phyloP scores from a whole-genome alignment of 192 early-diverging fungal species.

The Umbelopsis sp. region DNA sequence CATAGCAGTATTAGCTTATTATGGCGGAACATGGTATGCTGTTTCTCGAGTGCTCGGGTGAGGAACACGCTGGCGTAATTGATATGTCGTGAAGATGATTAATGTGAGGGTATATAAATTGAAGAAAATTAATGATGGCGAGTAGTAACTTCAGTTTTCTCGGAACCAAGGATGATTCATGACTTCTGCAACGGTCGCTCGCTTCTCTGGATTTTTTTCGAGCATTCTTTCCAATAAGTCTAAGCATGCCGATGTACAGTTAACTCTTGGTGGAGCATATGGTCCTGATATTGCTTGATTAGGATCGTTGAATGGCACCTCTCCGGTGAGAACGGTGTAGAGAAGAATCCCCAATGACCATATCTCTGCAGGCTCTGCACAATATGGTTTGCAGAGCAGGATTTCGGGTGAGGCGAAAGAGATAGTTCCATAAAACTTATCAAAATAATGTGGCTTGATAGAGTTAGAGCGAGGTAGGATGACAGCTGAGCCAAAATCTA shows the following conservation, averaged over 20 bases:
- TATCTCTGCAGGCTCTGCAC: conserved; percentile 64
- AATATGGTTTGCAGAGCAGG: conserved; percentile 53
- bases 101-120: background rate
- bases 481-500: conserved; percentile 71
- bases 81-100: background rate
- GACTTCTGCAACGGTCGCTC: conserved; percentile 68
- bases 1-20: conserved; percentile 16
- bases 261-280: conserved; percentile 48
- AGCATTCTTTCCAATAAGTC: conserved; percentile 70
- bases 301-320: conserved; percentile 63
- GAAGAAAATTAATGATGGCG: background rate
- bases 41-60: background rate
- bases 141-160: conserved; percentile 15
- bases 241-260: conserved; percentile 50
- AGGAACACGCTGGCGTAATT: conserved; percentile 5
- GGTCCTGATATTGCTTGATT: conserved; percentile 54
- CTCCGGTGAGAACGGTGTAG: conserved; percentile 64
- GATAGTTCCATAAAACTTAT: conserved; percentile 66
- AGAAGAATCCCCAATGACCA: conserved; percentile 75
- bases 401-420: conserved; percentile 74
- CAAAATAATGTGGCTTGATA: conserved; percentile 38
- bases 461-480: conserved; percentile 45
- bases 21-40: background rate
- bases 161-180: conserved; percentile 61
- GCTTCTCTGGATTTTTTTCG: conserved; percentile 55